Evolutionary conservation across 2,329 filamentous ascomycete genomes (phyloP), one percentile per base, ranked within the genome.

Genomic region (Aureobasidium melanogenum): DNA sequence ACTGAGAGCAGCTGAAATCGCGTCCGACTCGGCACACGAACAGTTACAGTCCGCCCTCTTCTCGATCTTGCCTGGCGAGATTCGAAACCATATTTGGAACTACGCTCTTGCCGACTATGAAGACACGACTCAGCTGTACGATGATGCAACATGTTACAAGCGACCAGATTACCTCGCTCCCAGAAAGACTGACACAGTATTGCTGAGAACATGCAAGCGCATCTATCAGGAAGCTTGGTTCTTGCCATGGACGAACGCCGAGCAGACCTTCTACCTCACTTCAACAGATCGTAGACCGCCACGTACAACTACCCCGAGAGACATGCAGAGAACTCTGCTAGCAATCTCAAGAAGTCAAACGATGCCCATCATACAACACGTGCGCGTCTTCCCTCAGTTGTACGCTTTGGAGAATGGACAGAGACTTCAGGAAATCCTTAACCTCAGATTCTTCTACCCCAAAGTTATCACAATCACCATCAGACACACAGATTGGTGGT

Each of bases 401-500:
- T 51, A 43, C n/a, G 19, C 24, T n/a, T 51, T 64, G 5, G 61
- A 63, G 36, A n/a, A 32, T n/a, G 39, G 52, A 3, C 17, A 5
- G 3, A 28, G 58, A 58, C 30, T 65, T 39, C 55, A 56, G 28
- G 26, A 52, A 58, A 65, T 70, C 9, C 55, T 64, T 22, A 47
- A 62, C 8, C 46, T 69, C 30, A 22, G 58, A 17, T 63, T 63
- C 55, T 63, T 71, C 26, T 64, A 69, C 14, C 65, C 65, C 1
- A 56, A 55, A 26, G 58, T 60, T 24, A 60, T 75, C 9, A 71
- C 66, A 2, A 66, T 75, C 17, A 73, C 72, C 2, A 61, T 75
- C 17, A 68, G 73, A 26, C 69, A 73, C 30, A 67, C 69, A 3
- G 73, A 75, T 62, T 75, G 73, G 72, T 71, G 68, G 67, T 61